phyloP scores from a whole-genome alignment of 441 rosid species.

The Populus hybrid region DNA sequence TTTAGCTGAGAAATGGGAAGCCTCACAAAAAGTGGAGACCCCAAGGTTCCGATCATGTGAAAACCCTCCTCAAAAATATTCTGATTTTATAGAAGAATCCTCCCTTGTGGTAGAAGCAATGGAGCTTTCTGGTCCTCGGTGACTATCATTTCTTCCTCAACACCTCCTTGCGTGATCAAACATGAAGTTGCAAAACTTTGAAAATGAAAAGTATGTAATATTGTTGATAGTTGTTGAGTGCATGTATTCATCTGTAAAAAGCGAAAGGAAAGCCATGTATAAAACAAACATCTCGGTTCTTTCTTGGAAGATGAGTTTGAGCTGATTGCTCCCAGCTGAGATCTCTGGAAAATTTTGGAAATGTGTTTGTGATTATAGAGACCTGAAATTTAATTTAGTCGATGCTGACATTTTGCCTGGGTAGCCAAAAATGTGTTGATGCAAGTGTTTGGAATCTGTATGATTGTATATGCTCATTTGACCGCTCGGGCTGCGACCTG shows the following conservation, averaged over 20 bases:
- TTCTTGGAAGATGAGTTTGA: slow-evolving; percentile 17
- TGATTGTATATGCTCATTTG: too few relatives aligned
- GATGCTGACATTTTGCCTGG: too few relatives aligned
- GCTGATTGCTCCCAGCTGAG: slow-evolving; percentile 17
- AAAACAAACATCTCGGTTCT: slow-evolving; percentile 31
- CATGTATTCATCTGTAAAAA: slow-evolving; percentile 54
- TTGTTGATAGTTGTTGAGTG: slow-evolving; percentile 32
- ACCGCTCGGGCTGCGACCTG: too few relatives aligned
- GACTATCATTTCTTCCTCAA: slow-evolving; percentile 14
- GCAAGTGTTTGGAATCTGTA: too few relatives aligned
- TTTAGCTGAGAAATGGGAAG: slow-evolving; percentile 89
- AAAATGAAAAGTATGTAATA: slow-evolving; percentile 18
- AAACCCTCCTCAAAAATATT: slow-evolving; percentile 40
- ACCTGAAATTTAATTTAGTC: neutral
- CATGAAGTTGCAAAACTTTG: slow-evolving; percentile 23
- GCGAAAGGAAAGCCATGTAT: slow-evolving; percentile 26
- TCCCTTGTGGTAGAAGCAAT: slow-evolving; percentile 84
- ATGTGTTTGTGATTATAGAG: neutral
- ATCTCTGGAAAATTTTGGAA: slow-evolving; percentile 24
- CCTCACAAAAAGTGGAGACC: slow-evolving; percentile 49
- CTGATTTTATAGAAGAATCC: slow-evolving; percentile 76
- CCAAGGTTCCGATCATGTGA: slow-evolving; percentile 42
- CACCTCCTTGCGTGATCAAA: neutral
- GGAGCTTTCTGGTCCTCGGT: slow-evolving; percentile 94
- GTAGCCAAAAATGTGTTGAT: too few relatives aligned